Evolutionary conservation across 352 stramenopile genomes (phyloP), one percentile per base, ranked within the genome.

Genomic region (Paralagenidium karlingii): DNA sequence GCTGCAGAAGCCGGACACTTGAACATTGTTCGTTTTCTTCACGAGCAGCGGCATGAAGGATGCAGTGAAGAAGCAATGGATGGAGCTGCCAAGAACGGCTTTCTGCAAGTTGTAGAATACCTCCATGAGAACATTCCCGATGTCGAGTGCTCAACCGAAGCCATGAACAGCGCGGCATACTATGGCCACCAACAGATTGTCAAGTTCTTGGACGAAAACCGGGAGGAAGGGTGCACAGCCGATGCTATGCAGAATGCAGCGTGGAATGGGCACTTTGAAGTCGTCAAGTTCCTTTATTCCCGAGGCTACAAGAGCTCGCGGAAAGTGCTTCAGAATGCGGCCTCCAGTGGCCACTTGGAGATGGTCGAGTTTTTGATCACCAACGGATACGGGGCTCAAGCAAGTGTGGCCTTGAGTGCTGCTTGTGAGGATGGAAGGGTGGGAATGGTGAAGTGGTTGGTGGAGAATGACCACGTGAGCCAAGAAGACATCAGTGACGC

Each of bases 1-100:
- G 74, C 77, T 0, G 77, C 77, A 40, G 55, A 73, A 22, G 61
- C 63, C 18, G 77, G 77, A 0, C 74, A 86, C 45, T 53, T 91
- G 8, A 41, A 58, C 25, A 62, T 85, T 21, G 54, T 91, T 13
- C 68, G 78, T 30, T 88, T 71, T 71, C 61, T 91, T 13, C 65
- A 86, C 34, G 43, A 55, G 20, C 60, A 83, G 43, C 68, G 71
- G 2, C 40, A 58, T 19, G 77, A 88, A 53, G 65, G 63, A 42
- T 91, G 74, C 56, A 74, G 74, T 10, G 75, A 64, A 3, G 56
- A 69, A n/a, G 73, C 77, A 4, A 84, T 88, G 61, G 77, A 90
- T 48, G 76, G 69, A 27, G 74, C 77, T 2, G 73, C 77, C 2
- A 68, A 69, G 15, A 82, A 75, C 26, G 77, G 74, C 0, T 69